phyloP scores from a whole-genome alignment of 2,329 filamentous ascomycete genomes.

The Colletotrichum horii region DNA sequence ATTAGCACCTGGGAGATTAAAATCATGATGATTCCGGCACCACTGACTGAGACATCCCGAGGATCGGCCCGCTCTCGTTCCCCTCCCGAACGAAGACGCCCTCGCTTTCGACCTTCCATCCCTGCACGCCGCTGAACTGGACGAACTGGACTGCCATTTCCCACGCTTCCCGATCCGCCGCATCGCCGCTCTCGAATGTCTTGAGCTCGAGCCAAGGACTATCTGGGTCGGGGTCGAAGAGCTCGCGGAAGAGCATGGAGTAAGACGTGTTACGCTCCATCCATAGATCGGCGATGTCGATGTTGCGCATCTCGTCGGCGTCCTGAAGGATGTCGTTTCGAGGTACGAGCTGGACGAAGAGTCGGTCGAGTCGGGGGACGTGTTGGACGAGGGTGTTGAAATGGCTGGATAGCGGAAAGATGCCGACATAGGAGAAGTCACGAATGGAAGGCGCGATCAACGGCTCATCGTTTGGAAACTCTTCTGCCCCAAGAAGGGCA shows the following conservation, averaged over 20 bases:
- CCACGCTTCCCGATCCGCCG: constrained; percentile 50
- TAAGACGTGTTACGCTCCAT: constrained; percentile 60
- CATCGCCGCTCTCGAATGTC: constrained; percentile 56
- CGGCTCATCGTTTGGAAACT: constrained; percentile 39
- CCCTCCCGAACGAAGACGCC: constrained; percentile 47
- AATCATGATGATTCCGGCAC: constrained; percentile 1
- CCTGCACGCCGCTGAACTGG: constrained; percentile 35
- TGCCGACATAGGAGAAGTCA: constrained; percentile 64
- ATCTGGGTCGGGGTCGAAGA: constrained; percentile 35
- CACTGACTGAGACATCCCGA: constrained; percentile 22
- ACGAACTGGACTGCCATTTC: constrained; percentile 47
- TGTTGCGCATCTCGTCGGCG: constrained; percentile 39
- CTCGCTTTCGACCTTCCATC: constrained; percentile 49
- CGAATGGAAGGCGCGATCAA: constrained; percentile 48
- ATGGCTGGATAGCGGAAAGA: constrained; percentile 71
- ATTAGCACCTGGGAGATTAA: not conserved
- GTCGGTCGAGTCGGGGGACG: constrained; percentile 54
- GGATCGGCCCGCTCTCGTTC: constrained; percentile 15
- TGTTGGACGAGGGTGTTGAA: constrained; percentile 53
- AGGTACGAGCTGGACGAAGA: constrained; percentile 59
- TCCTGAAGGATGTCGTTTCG: constrained; percentile 36
- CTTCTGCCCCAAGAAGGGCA: constrained; percentile 50
- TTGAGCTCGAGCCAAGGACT: constrained; percentile 44
- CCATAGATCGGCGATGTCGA: constrained; percentile 53
- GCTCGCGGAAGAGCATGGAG: constrained; percentile 45